Evolutionary conservation across 78 protist species (phyloP).

Genomic region (slime mould (Dictyostelium discoideum)): dicty_2.7 NC_007091.3:1112001-1112500

Average conservation of each 20-base stretch:
- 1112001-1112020: background rate
- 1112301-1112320: background rate
- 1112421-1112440: background rate
- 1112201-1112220: slow-evolving; percentile 2
- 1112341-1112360: background rate
- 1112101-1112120: background rate
- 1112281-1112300: background rate
- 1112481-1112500: slow-evolving; percentile 52
- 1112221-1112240: background rate
- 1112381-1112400: background rate
- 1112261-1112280: no score
- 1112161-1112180: background rate
- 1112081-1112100: background rate
- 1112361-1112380: slow-evolving; percentile 23
- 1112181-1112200: background rate
- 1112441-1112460: slow-evolving; percentile 24
- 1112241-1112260: no score
- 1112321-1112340: slow-evolving; percentile 31
- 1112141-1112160: slow-evolving; percentile 25
- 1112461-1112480: slow-evolving; percentile 8
- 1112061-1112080: background rate
- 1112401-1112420: slow-evolving; percentile 8
- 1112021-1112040: background rate
- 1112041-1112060: background rate
- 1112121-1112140: background rate